Conservation (phyloP, 768 basidiomycete species). For the Boletus barrowsii region DNA sequence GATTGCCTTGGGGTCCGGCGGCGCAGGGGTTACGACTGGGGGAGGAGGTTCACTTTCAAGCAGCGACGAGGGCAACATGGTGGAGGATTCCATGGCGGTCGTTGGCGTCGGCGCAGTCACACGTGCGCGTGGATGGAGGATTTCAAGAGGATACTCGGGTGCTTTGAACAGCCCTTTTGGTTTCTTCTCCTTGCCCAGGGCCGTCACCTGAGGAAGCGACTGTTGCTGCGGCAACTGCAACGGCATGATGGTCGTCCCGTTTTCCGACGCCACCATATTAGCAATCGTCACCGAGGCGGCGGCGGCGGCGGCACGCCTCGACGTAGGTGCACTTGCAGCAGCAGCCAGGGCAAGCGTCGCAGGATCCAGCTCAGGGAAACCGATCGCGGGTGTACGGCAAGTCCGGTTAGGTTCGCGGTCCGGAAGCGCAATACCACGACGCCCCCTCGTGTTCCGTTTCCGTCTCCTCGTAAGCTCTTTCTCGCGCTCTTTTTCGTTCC, state of each 20-base stretch:
- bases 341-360: slow-evolving; percentile 64
- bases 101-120: slow-evolving; percentile 59
- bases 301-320: slow-evolving; percentile 81
- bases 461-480: slow-evolving; percentile 86
- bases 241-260: slow-evolving; percentile 59
- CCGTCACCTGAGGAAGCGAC: slow-evolving; percentile 27
- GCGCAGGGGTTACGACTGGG: slow-evolving; percentile 27
- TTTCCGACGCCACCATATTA: slow-evolving; percentile 90
- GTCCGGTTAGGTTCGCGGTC: slow-evolving; percentile 93
- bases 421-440: slow-evolving; percentile 78
- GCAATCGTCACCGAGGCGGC: slow-evolving; percentile 83
- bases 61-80: slow-evolving; percentile 49
- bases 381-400: slow-evolving; percentile 83
- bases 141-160: slow-evolving; percentile 51
- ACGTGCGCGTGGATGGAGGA: slow-evolving; percentile 59
- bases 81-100: slow-evolving; percentile 63
- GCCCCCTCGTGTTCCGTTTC: slow-evolving; percentile 79
- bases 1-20: slow-evolving; percentile 47
- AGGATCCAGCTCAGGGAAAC: slow-evolving; percentile 76
- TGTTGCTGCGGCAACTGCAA: slow-evolving; percentile 43
- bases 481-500: slow-evolving; percentile 89
- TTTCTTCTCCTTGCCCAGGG: slow-evolving; percentile 60
- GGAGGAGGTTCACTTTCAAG: slow-evolving; percentile 59
- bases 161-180: slow-evolving; percentile 72
- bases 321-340: slow-evolving; percentile 64